Base-by-base conservation (phyloP, 2,329 filamentous ascomycete species). In the Calonectria montana region DNA sequence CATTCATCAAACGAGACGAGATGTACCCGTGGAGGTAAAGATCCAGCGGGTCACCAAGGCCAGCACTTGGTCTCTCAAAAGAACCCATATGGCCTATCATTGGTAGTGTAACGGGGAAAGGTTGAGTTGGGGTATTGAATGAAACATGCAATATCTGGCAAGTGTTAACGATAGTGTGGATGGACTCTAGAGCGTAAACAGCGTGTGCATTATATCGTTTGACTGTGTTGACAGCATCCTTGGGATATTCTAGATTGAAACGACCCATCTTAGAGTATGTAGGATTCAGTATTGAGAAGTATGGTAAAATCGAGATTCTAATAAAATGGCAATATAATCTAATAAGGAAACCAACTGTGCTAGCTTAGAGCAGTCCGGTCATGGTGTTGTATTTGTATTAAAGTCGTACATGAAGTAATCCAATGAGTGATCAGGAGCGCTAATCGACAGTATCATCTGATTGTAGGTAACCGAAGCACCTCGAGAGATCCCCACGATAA, bases 1-100 rank as follows among this genome's bases (percentile, higher is more conserved):
- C 82, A 73, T 92, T 93, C 88, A 96, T 93, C 37, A 98, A 87
- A 2, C 95, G 92, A 0, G 92, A 92, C 68, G 92, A 94, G 73
- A 96, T 92, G 82, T 96, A 97, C 79, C 94, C 94, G 81, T 97
- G 95, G 3, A 97, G 88, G 81, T 97, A 97, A 73, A 93, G 88
- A 64, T 95, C 92, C 2, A 95, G 86, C 0, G 92, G 91, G 70
- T 95, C 91, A 50, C 89, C 87, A n/a, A 89, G 81, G 55, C 87
- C 86, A 16, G 90, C 87, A 69, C 89, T 92, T 1, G 92, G 92
- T 0, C 86, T 84, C 2, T 87, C 87, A 80, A 92, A 97, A 15
- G 92, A 94, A 2, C 91, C 94, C 87, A 97, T 92, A 76, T 94
- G 91, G 53, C 94, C 94, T 77, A 97, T 94, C 94, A 97, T 97